These are phyloP conservation scores for Pichia californica DNA, from an alignment of 805 yeast genomes.

Conservation along the genomic window DNA sequence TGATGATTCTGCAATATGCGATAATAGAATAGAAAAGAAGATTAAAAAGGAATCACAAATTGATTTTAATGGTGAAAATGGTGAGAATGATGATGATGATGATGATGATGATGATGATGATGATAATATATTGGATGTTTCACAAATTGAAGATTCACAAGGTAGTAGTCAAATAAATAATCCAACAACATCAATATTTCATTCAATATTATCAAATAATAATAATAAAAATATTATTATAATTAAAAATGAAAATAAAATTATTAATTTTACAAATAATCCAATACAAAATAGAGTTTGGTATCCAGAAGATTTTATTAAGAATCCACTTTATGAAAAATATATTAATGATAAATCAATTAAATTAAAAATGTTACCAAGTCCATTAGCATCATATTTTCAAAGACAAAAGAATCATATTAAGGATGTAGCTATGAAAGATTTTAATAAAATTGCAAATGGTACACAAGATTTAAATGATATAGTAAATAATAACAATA, in stretches of 20 bases:
- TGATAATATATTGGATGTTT: background rate
- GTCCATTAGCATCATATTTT: slow-evolving; percentile 17
- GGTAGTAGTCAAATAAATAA: background rate
- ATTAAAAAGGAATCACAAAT: background rate
- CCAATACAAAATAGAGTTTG: slow-evolving; percentile 25
- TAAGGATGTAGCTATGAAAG: slow-evolving; percentile 17
- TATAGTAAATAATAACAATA: background rate
- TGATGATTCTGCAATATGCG: background rate
- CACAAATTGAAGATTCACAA: slow-evolving; percentile 7
- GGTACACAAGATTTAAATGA: background rate
- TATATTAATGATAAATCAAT: slow-evolving; percentile 5
- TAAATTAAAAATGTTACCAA: slow-evolving; percentile 3
- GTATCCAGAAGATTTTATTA: slow-evolving; percentile 33
- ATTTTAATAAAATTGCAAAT: slow-evolving; percentile 22
- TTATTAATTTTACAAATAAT: slow-evolving; percentile 21
- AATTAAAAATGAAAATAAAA: too few species aligned
- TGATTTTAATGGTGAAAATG: too few species aligned
- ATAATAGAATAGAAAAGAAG: background rate
- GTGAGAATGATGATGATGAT: too few species aligned
- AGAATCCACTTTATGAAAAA: slow-evolving; percentile 21
- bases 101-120: background rate
- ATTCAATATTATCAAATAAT: background rate
- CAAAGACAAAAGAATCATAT: slow-evolving; percentile 18
- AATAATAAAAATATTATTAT: background rate
- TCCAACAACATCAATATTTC: background rate